Base-by-base conservation (phyloP, 352 stramenopile species). In the Globisporangium paroecandrum region DNA sequence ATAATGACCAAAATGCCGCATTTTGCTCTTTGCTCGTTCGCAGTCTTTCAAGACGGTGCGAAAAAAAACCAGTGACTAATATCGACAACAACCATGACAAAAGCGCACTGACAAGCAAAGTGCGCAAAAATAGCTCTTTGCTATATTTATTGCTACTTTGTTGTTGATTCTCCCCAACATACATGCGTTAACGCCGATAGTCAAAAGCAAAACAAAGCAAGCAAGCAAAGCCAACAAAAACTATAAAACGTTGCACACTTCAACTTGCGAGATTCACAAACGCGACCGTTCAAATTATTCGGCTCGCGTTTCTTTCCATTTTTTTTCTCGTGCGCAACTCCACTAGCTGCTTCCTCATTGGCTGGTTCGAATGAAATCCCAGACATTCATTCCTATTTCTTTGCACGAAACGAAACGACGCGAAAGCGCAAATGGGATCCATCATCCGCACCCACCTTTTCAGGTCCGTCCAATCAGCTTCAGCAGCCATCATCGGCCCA, bases 361-460 rank as follows among this genome's bases (percentile, higher is more conserved):
- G 47, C n/a, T 29, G 20, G 47, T 55, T 7, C 29, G 29, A 61
- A 12, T 51, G 43, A 51, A 51, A 51, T 51, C 43, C 41, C 15
- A 49, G 41, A 3, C 15, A 8, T 51, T 51, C 43, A 51, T 51
- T 49, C 43, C 43, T n/a, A 22, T 51, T 51, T 24, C n/a, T 49
- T 49, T 22, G 32, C 7, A 36, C 32, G 32, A 36, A 36, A 51
- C 43, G 43, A 51, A 61, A 61, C 27, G 55, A 6, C 29, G 55
- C 55, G 20, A 22, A 25, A 54, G 36, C 7, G 12, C 29, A n/a
- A 18, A 55, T 24, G 34, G 36, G 25, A 43, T 51, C 18, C 43
- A 51, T 22, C 43, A 64, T 60, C 24, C 41, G 58, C 58, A 64
- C 56, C 56, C 56, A 61, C 56, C 47, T 55, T 29, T 55, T 27